Base-by-base conservation (phyloP, 345 rosid genomes). In the Erucastrum elatum region DNA sequence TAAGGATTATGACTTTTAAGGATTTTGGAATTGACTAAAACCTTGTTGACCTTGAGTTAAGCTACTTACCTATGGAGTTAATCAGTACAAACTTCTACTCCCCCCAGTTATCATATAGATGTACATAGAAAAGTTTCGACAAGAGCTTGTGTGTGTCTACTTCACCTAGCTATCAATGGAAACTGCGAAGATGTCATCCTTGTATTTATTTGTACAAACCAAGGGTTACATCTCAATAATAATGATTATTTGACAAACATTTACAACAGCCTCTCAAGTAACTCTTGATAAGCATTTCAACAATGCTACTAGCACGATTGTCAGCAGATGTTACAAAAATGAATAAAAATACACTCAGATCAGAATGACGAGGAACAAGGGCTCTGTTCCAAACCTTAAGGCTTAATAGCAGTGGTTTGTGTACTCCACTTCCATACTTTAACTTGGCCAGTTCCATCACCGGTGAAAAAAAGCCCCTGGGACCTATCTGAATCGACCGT, bases 381-480 rank as follows among this genome's bases (percentile, higher is more conserved):
- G 25, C 64, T 77, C 64, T 77, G 33, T 10, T 65, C 31, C 2
- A 5, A 8, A 16, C 12, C 30, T 66, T 70, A 82, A 74, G 83
- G 77, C 67, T 83, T 16, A 6, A 80, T 9, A 8, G 82, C 41
- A 13, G 82, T 76, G 35, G 86, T 79, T 68, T 83, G 86, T 0
- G 83, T 77, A 4, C 66, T 82, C 89, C 93, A 93, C 26, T 87
- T 90, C 99, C 98, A 95, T 51, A 95, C 99, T 87, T 84, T 90
- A 68, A 90, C 97, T 84, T 84, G 88, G 59, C 98, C 98, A 27
- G 88, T 89, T 75, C 96, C 98, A 65, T 95, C 99, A 3, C 99
- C 97, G 0, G 96, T 90, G 78, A 95, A 95, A 82, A 95, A 95
- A 95, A 69, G 49, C 96, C 39, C 39, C 9, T 9, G 7, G 39